Base-by-base conservation (phyloP, 1,284 basidiomycete species). In the Malassezia restricta region DNA sequence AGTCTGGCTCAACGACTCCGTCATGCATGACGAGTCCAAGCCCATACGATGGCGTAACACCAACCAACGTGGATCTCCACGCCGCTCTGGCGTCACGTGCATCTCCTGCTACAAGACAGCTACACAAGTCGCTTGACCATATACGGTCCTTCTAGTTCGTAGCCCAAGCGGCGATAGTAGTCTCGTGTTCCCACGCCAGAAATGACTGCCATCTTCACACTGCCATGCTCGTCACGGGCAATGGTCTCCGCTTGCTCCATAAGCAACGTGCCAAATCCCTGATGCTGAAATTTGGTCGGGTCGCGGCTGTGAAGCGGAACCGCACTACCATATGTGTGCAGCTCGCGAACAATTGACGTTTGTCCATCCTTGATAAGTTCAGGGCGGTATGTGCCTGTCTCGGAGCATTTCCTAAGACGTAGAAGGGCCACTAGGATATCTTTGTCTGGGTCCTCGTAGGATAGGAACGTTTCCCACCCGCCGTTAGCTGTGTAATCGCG, bases 181-280 rank as follows among this genome's bases (percentile, higher is more conserved):
- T 91, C 90, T 64, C 87, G 80, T 24, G 88, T 96, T 24, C 91
- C 90, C 47, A 95, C 88, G 61, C 88, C 90, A 28, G 90, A 91
- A 63, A 99, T 98, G 57, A 99, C 94, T 14, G 87, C 94, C 33
- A 99, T 76, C 76, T 92, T 92, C 52, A 83, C 76, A 73, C 88
- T 94, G 2, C 87, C 91, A 73, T 98, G 94, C 73, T 98, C 94
- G 66, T 96, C 92, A 58, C 84, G 78, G n/a, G 94, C 90, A 76
- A 99, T 98, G 58, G 89, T 80, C 75, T 98, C 94, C 1, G 94
- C 94, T 77, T 98, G 92, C 74, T 99, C 94, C 94, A 99, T 99
- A 55, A 99, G 76, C 56, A 98, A 74, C 27, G 90, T 96, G 17
- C 94, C 94, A 71, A 98, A 96, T 8, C 94, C 94, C 80, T 87